Conservation (phyloP, 306 rosid genomes). For the Quercus agrifolia region DNA sequence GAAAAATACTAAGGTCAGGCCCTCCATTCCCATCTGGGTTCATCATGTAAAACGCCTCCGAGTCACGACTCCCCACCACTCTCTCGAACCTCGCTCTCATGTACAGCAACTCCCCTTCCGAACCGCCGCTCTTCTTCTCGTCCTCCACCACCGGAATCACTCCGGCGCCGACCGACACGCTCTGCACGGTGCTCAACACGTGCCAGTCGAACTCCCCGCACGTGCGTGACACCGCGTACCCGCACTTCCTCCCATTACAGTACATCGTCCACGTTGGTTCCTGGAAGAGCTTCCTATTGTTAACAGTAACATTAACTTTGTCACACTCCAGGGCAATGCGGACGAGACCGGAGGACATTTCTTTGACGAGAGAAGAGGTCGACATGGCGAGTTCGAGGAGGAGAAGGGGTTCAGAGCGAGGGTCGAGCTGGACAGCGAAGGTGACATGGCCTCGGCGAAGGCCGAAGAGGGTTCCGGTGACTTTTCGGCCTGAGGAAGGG, state of each 20-base stretch:
- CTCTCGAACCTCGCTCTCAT: slow-evolving; percentile 94
- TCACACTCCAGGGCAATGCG: slow-evolving; percentile 82
- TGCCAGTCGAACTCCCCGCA: slow-evolving; percentile 69
- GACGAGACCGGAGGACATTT: slow-evolving; percentile 92
- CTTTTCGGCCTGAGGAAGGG: slow-evolving; percentile 53
- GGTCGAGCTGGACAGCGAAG: slow-evolving; percentile 85
- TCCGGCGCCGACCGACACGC: slow-evolving; percentile 89
- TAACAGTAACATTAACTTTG: slow-evolving; percentile 15
- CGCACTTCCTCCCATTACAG: slow-evolving; percentile 80
- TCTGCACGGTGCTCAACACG: slow-evolving; percentile 64
- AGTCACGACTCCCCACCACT: slow-evolving; percentile 94
- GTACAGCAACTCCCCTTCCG: slow-evolving; percentile 85
- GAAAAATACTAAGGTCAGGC: slow-evolving; percentile 90
- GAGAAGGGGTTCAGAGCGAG: slow-evolving; percentile 58
- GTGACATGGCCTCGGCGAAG: slow-evolving; percentile 81
- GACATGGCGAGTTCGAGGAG: slow-evolving; percentile 79
- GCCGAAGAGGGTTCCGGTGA: slow-evolving; percentile 94
- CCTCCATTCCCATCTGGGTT: slow-evolving; percentile 90
- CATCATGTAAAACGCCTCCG: slow-evolving; percentile 95
- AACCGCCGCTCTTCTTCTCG: slow-evolving; percentile 19
- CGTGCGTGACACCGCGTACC: slow-evolving; percentile 57
- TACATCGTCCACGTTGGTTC: slow-evolving; percentile 86
- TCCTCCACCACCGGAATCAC: slow-evolving; percentile 72
- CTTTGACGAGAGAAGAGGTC: slow-evolving; percentile 70
- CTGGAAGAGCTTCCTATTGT: slow-evolving; percentile 46